Base-by-base conservation (phyloP, 352 stramenopile species). In the Globisporangium lucens region DNA sequence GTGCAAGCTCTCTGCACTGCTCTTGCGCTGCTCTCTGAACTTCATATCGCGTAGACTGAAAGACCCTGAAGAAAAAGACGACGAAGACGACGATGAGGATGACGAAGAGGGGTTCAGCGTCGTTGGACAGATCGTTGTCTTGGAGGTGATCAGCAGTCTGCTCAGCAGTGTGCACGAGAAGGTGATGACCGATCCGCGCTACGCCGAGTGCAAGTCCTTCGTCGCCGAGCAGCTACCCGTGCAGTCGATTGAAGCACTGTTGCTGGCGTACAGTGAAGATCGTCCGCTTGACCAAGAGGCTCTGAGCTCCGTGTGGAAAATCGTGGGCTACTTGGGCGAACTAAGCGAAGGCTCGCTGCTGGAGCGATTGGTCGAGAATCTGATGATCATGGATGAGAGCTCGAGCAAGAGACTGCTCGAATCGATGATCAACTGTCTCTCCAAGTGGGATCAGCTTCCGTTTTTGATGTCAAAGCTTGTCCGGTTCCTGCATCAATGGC, bases 1-100 rank as follows among this genome's bases (percentile, higher is more conserved):
- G 10, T 96, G 88, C 70, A 96, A 96, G 53, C 64, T 96, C 8
- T 74, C 82, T 4, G 88, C 86, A 0, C 72, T 96, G 4, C 65
- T 96, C 35, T 79, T 92, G 60, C 85, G 83, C 3, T 93, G 86
- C 61, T 89, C 83, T 3, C 63, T 91, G 24, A 93, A 91, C 71
- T 91, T 93, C 61, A 81, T 93, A 9, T 90, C 81, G 9, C 82
- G 79, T 62, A 75, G 82, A 35, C 69, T 90, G 46, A 90, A 86
- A 35, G 63, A 74, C 33, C 63, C 68, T 1, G 66, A 82, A 66
- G 72, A 77, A 49, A 68, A 68, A n/a, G 53, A 71, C 0, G 76
- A 89, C 5, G 73, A 79, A 3, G 66, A 74, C 0, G 81, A 87
- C 3, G 83, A 89, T 4, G 78, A 89, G 4, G 78, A 91, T 0